Evolutionary conservation across 805 yeast genomes (phyloP).

Genomic region (Priceomyces carsonii): DNA sequence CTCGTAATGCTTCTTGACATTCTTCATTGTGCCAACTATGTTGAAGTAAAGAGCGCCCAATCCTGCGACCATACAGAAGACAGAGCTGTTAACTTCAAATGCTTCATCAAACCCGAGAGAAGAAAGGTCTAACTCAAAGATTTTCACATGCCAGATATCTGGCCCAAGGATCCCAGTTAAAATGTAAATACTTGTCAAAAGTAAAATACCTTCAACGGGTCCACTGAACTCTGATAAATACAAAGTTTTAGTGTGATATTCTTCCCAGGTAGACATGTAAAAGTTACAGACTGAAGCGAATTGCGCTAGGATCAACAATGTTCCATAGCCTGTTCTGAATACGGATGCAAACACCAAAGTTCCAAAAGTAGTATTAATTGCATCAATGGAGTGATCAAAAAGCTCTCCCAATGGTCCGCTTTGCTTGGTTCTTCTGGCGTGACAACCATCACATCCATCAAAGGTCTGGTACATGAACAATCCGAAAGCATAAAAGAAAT

Average conservation of each 20-base stretch:
- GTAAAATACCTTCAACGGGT: conserved; percentile 90
- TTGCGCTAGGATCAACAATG: conserved; percentile 60
- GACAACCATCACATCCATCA: conserved; percentile 95
- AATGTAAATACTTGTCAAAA: conserved; percentile 55
- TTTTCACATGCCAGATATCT: conserved; percentile 55
- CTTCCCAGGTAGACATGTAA: conserved; percentile 94
- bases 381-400: conserved; percentile 84
- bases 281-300: conserved; percentile 79
- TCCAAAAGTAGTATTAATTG: conserved; percentile 78
- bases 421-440: conserved; percentile 94
- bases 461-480: conserved; percentile 90
- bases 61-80: conserved; percentile 51
- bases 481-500: conserved; percentile 75
- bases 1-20: conserved; percentile 52
- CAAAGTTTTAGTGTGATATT: conserved; percentile 82
- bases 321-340: conserved; percentile 72
- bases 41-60: conserved; percentile 60
- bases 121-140: conserved; percentile 42
- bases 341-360: conserved; percentile 72
- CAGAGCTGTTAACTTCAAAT: conserved; percentile 39
- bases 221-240: conserved; percentile 82
- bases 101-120: conserved; percentile 26
- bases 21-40: conserved; percentile 64
- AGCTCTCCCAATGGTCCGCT: conserved; percentile 93
- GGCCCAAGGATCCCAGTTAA: conserved; percentile 73